These are phyloP conservation scores for Alternaria tenuissima DNA, from an alignment of 2,329 filamentous ascomycete species.

Conservation along the genomic window DNA sequence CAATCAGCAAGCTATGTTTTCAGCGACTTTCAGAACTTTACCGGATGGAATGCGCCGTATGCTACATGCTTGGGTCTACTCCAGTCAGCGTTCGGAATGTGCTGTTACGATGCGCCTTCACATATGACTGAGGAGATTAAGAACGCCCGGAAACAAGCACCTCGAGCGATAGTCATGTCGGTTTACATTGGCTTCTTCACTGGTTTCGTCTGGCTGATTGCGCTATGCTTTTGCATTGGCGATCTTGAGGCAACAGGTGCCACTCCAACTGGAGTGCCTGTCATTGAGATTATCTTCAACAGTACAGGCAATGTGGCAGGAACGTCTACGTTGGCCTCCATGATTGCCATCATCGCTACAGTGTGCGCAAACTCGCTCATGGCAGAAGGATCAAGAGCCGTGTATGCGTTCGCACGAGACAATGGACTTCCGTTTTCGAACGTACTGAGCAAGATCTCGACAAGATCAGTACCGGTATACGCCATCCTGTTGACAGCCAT, in stretches of 20 bases:
- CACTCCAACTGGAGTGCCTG: slow-evolving; percentile 59
- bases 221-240: slow-evolving; percentile 53
- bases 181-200: slow-evolving; percentile 52
- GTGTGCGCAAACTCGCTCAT: slow-evolving; percentile 58
- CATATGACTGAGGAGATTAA: slow-evolving; percentile 67
- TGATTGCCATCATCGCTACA: slow-evolving; percentile 60
- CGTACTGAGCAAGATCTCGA: slow-evolving; percentile 58
- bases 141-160: slow-evolving; percentile 60
- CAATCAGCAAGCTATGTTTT: slow-evolving; percentile 65
- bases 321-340: slow-evolving; percentile 55
- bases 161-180: slow-evolving; percentile 53
- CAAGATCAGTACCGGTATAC: slow-evolving; percentile 59
- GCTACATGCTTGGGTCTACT: slow-evolving; percentile 63
- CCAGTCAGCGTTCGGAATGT: slow-evolving; percentile 65
- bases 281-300: slow-evolving; percentile 63
- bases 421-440: slow-evolving; percentile 62
- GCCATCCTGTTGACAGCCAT: slow-evolving; percentile 58
- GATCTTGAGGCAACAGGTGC: slow-evolving; percentile 56
- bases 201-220: slow-evolving; percentile 52
- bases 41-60: slow-evolving; percentile 61
- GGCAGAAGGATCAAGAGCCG: slow-evolving; percentile 57
- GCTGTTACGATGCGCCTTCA: slow-evolving; percentile 57
- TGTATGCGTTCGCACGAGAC: slow-evolving; percentile 61
- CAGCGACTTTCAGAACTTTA: slow-evolving; percentile 62
- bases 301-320: slow-evolving; percentile 57